A percentile compares a stretch with the other conserved stretches of the same genome.
phyloP scores from a whole-genome alignment of 108 stramenopile genomes.

The Nannochloropsis salina region DNA sequence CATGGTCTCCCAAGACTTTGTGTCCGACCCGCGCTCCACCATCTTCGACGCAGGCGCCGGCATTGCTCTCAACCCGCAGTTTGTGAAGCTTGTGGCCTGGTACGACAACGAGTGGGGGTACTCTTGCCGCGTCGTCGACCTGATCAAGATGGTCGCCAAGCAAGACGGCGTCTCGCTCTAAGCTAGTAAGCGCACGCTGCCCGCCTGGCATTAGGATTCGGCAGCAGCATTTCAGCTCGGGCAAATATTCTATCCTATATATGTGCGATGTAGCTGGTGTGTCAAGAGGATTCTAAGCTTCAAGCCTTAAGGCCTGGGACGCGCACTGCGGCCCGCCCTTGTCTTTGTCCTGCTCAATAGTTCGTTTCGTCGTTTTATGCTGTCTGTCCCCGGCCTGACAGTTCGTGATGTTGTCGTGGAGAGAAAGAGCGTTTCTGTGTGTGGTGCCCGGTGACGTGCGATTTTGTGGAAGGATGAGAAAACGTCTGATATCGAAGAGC shows the following conservation, averaged over 20 bases:
- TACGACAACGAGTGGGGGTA: slow-evolving; percentile 72
- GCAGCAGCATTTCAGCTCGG: not conserved
- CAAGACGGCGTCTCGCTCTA: slow-evolving; percentile 73
- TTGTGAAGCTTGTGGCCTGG: slow-evolving; percentile 67
- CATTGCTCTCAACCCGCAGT: slow-evolving; percentile 66
- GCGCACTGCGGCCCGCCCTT: too few relatives aligned
- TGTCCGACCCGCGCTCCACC: slow-evolving; percentile 84
- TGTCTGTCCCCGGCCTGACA: too few relatives aligned
- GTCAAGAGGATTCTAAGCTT: not conserved
- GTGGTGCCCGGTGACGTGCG: too few relatives aligned
- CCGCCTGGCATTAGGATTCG: not conserved
- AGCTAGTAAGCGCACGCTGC: slow-evolving; percentile 27
- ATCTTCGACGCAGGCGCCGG: slow-evolving; percentile 98
- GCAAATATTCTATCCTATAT: not conserved
- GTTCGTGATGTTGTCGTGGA: too few relatives aligned
- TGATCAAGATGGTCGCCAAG: slow-evolving; percentile 86
- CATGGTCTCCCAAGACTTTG: slow-evolving; percentile 93
- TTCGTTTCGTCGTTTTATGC: not conserved
- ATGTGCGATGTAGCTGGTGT: not conserved
- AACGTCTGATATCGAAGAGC: too few relatives aligned
- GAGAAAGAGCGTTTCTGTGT: too few relatives aligned
- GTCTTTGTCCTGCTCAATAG: not conserved
- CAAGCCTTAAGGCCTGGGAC: too few relatives aligned
- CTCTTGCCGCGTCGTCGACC: slow-evolving; percentile 61
- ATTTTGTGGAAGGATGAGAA: too few relatives aligned